phyloP scores from a whole-genome alignment of 768 basidiomycete genomes.

The Leccinellum luteum region DNA sequence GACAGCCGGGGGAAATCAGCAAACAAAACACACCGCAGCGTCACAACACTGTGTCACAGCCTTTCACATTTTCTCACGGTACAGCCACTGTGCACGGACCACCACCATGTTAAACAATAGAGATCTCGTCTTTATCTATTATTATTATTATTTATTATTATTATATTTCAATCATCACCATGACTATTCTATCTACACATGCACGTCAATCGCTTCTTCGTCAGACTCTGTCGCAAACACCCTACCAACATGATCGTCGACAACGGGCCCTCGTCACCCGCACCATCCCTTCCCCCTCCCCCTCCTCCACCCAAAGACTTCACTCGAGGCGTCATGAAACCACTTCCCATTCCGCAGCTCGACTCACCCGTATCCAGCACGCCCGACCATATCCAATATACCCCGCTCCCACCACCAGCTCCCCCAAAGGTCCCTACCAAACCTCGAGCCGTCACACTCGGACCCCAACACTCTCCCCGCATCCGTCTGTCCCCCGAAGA shows the following conservation, averaged over 20 bases:
- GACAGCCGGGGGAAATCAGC: conserved; percentile 35
- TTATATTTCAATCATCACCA: not conserved
- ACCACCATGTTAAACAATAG: conserved; percentile 3
- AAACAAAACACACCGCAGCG: conserved; percentile 23
- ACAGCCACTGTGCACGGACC: conserved; percentile 31
- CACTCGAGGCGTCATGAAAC: conserved; percentile 10
- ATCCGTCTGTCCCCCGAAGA: conserved; percentile 26
- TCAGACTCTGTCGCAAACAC: conserved; percentile 18
- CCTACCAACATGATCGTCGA: not conserved
- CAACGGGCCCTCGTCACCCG: not conserved
- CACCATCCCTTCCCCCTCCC: conserved; percentile 9
- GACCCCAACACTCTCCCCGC: conserved; percentile 3
- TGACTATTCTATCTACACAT: conserved; percentile 7
- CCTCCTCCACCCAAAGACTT: conserved; percentile 27
- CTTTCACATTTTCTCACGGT: conserved; percentile 23
- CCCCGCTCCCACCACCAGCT: conserved; percentile 4
- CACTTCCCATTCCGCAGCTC: conserved; percentile 19
- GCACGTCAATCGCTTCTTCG: conserved; percentile 5
- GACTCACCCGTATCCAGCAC: conserved; percentile 3
- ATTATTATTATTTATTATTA: not conserved
- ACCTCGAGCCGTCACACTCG: not conserved
- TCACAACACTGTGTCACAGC: conserved; percentile 29
- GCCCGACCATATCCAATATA: not conserved
- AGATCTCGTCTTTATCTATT: too few species aligned
- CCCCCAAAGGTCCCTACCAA: conserved; percentile 1